phyloP scores from a whole-genome alignment of 768 basidiomycete genomes.

The Hemileccinum impolitum region DNA sequence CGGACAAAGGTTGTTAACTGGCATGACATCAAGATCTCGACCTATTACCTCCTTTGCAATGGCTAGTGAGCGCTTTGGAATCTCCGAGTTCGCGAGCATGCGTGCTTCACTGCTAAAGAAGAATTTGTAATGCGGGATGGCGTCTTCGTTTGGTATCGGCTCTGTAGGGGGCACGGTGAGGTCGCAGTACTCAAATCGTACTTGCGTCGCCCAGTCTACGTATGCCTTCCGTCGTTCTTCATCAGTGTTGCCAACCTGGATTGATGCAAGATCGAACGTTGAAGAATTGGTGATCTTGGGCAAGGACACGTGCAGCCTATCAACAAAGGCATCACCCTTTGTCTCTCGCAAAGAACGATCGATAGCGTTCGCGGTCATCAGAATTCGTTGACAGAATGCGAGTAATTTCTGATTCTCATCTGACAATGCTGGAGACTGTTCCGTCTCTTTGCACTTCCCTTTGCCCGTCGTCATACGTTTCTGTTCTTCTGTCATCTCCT shows the following conservation, averaged over 20 bases:
- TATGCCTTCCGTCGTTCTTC: constrained; percentile 70
- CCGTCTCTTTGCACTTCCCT: constrained; percentile 55
- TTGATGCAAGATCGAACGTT: constrained; percentile 37
- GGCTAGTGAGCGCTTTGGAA: constrained; percentile 87
- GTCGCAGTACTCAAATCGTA: constrained; percentile 91
- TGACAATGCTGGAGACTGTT: constrained; percentile 37
- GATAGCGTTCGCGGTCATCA: constrained; percentile 78
- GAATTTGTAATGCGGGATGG: constrained; percentile 74
- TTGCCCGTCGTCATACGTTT: constrained; percentile 80
- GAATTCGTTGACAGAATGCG: constrained; percentile 82
- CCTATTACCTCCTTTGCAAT: constrained; percentile 89
- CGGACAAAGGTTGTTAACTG: constrained; percentile 8
- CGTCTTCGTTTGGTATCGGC: constrained; percentile 41
- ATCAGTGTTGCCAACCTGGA: constrained; percentile 52
- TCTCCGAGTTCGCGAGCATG: constrained; percentile 79
- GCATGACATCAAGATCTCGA: background rate
- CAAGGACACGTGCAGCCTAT: constrained; percentile 69
- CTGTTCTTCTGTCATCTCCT: constrained; percentile 84
- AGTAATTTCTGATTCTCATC: constrained; percentile 80
- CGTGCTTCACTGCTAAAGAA: constrained; percentile 80
- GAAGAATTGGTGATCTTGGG: constrained; percentile 65
- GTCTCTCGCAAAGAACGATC: constrained; percentile 85
- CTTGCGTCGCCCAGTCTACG: constrained; percentile 75
- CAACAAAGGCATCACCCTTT: constrained; percentile 84
- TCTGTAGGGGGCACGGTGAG: constrained; percentile 48